A percentile compares a stretch with the other conserved stretches of the same genome.
These are phyloP conservation scores for Phlebiopsis flavidoalba DNA, from an alignment of 768 basidiomycete species.

Conservation along the genomic window DNA sequence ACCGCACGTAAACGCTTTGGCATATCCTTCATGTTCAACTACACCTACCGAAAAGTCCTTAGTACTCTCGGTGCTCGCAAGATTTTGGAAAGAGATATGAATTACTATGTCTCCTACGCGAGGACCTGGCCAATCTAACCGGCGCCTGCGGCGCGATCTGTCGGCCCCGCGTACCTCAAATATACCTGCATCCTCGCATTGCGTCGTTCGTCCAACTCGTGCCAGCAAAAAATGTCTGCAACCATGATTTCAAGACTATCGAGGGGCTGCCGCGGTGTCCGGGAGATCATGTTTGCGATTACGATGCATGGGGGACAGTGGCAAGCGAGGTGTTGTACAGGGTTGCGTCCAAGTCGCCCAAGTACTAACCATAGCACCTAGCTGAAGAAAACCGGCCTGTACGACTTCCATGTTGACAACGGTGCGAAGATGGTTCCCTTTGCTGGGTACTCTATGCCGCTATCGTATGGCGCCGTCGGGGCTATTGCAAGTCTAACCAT, in stretches of 20 bases:
- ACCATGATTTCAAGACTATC: not conserved
- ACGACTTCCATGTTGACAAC: conserved; percentile 82
- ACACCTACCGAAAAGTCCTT: too few species aligned
- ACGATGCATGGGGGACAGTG: not conserved
- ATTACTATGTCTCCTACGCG: too few species aligned
- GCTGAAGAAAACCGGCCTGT: conserved; percentile 67
- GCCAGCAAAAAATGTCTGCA: not conserved
- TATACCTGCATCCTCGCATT: not conserved
- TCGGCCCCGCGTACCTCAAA: not conserved
- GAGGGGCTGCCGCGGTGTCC: not conserved
- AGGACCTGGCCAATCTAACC: too few species aligned
- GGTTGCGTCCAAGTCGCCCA: not conserved
- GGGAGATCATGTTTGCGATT: not conserved
- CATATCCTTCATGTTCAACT: too few species aligned
- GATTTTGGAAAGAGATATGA: too few species aligned
- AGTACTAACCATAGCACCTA: conserved; percentile 15
- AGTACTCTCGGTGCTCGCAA: too few species aligned
- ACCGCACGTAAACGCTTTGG: too few species aligned
- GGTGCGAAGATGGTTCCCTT: conserved; percentile 95
- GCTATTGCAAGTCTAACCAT: conserved; percentile 86
- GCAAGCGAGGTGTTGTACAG: conserved; percentile 7
- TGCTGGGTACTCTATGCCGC: conserved; percentile 93
- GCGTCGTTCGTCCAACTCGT: not conserved
- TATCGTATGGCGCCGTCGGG: conserved; percentile 77
- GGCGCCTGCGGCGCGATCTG: not conserved